phyloP scores from a whole-genome alignment of 306 rosid species.

The Dalbergia cultrata region DNA sequence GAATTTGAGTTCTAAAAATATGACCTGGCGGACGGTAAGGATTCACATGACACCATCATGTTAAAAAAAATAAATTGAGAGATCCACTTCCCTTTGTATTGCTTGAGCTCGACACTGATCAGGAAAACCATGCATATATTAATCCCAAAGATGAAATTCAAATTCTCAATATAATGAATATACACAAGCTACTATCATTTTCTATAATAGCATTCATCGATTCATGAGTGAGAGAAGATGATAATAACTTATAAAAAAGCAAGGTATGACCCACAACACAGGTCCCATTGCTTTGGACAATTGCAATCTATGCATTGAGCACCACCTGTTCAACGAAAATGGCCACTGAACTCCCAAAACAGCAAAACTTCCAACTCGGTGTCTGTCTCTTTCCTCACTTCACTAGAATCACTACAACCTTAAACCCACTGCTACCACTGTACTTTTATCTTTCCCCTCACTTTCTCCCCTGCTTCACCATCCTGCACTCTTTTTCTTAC shows the following conservation, averaged over 20 bases:
- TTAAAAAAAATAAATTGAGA: too few species aligned
- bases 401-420: constrained; percentile 50
- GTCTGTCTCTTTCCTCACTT: constrained; percentile 66
- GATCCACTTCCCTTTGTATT: too few species aligned
- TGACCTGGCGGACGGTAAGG: too few species aligned
- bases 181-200: too few species aligned
- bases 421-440: constrained; percentile 57
- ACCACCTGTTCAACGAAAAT: constrained; percentile 72
- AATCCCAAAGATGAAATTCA: too few species aligned
- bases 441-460: constrained; percentile 54
- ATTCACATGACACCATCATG: too few species aligned
- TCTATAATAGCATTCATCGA: background rate
- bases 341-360: constrained; percentile 68
- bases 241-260: constrained; percentile 39
- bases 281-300: constrained; percentile 84
- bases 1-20: too few species aligned
- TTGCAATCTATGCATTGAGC: constrained; percentile 86
- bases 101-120: too few species aligned
- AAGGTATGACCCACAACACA: constrained; percentile 85
- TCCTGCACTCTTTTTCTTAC: constrained; percentile 35
- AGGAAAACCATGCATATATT: too few species aligned
- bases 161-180: too few species aligned
- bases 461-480: constrained; percentile 54
- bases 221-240: background rate
- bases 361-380: constrained; percentile 60